These are phyloP conservation scores for Trichosporon faecale DNA, from an alignment of 1,284 basidiomycete genomes.

Conservation along the genomic window DNA sequence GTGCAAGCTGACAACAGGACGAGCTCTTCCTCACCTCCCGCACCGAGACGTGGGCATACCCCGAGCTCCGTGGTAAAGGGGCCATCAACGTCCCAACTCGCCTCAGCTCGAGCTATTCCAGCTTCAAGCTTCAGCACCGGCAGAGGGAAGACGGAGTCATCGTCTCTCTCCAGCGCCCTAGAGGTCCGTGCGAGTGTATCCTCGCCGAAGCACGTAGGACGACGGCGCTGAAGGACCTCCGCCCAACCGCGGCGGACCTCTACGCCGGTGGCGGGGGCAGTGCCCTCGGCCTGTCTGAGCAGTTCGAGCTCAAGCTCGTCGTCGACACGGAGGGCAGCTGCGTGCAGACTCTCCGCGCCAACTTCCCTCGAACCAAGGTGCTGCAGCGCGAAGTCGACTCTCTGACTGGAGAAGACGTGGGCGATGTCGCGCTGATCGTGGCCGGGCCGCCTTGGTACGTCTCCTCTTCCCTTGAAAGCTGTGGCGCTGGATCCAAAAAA, in stretches of 20 bases:
- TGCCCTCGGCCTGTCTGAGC: slow-evolving; percentile 22
- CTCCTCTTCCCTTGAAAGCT: neutral
- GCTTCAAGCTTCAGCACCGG: neutral
- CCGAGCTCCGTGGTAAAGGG: neutral
- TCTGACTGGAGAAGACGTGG: neutral
- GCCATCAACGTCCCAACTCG: neutral
- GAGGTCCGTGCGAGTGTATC: neutral
- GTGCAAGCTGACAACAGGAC: slow-evolving; percentile 13
- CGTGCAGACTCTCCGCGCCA: slow-evolving; percentile 22
- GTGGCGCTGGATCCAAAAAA: no score
- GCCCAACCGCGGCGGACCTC: slow-evolving; percentile 28
- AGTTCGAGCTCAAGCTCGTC: slow-evolving; percentile 28
- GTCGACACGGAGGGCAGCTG: slow-evolving; percentile 28
- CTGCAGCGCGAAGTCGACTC: neutral
- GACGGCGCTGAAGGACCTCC: neutral
- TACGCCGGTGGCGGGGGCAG: slow-evolving; percentile 41
- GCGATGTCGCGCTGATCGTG: slow-evolving; percentile 21
- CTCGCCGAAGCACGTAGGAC: neutral
- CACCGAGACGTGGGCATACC: neutral
- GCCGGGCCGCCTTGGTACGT: slow-evolving; percentile 39
- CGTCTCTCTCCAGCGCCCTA: neutral
- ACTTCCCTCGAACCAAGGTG: slow-evolving; percentile 3
- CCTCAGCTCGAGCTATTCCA: neutral
- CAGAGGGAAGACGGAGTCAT: neutral
- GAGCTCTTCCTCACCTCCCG: slow-evolving; percentile 12